Evolutionary conservation across 2,329 filamentous ascomycete genomes (phyloP).

Genomic region (Corynespora cassiicola): DNA sequence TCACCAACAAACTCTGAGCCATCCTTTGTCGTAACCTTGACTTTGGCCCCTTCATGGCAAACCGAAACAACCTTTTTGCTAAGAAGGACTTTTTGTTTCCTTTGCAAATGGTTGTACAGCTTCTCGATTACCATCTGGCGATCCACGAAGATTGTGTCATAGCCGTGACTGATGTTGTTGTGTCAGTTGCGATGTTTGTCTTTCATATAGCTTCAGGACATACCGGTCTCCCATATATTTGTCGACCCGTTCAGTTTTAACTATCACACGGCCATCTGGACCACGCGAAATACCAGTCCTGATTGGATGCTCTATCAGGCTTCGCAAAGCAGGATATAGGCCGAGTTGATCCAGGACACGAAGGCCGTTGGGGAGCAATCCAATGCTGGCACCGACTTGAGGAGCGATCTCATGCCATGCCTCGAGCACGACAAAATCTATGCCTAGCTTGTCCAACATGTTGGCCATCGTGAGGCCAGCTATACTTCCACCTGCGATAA

Average conservation of each 20-base stretch:
- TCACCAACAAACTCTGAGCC: too few relatives aligned
- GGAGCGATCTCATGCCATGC: slow-evolving; percentile 20
- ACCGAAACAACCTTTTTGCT: neutral
- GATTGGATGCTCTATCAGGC: slow-evolving; percentile 1
- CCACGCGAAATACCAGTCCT: slow-evolving; percentile 1
- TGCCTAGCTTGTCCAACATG: slow-evolving; percentile 16
- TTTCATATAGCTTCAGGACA: slow-evolving; percentile 3
- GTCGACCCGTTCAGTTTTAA: slow-evolving; percentile 7
- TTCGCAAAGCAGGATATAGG: slow-evolving; percentile 1
- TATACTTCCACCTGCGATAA: slow-evolving; percentile 12
- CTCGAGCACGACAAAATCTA: slow-evolving; percentile 29
- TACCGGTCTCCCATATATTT: neutral
- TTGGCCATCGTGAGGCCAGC: slow-evolving; percentile 21
- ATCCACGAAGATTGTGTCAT: slow-evolving; percentile 11
- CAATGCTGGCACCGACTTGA: slow-evolving; percentile 23
- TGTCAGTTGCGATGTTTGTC: slow-evolving; percentile 1
- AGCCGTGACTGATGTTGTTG: neutral
- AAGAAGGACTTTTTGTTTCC: too few relatives aligned
- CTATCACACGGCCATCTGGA: slow-evolving; percentile 2
- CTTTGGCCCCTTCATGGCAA: neutral
- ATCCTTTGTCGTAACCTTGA: too few relatives aligned
- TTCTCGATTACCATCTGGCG: slow-evolving; percentile 10
- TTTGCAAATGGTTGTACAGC: too few relatives aligned
- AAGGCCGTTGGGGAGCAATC: slow-evolving; percentile 13
- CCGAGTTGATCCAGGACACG: slow-evolving; percentile 15